Percentiles rank a stretch among this genome's conserved stretches.
phyloP scores from a whole-genome alignment of 2,329 filamentous ascomycete species.

The Aureobasidium vineae region DNA sequence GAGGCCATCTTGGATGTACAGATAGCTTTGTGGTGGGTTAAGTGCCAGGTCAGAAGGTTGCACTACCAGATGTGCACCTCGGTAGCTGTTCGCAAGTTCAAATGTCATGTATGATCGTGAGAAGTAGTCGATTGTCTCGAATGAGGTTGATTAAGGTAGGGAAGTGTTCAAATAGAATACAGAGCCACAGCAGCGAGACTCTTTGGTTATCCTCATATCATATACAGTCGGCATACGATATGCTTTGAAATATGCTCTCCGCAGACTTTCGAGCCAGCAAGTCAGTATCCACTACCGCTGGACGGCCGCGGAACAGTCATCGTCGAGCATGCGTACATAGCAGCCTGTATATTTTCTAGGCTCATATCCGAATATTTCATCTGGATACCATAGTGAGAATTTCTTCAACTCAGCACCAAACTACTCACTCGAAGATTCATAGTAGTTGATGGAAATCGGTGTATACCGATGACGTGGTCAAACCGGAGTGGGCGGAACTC shows the following conservation, averaged over 20 bases:
- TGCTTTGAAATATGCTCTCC: slow-evolving; percentile 9
- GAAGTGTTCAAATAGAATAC: not conserved
- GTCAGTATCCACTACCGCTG: not conserved
- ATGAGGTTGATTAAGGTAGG: not conserved
- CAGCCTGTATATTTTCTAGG: too few relatives aligned
- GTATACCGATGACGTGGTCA: not conserved
- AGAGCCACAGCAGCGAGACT: not conserved
- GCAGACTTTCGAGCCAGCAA: not conserved
- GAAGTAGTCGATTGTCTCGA: not conserved
- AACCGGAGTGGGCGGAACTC: not conserved
- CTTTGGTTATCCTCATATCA: not conserved
- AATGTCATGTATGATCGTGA: slow-evolving; percentile 34
- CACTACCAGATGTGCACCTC: slow-evolving; percentile 51
- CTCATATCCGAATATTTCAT: too few relatives aligned
- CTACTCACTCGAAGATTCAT: not conserved
- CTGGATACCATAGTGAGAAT: too few relatives aligned
- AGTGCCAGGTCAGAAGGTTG: slow-evolving; percentile 51
- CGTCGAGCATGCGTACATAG: too few relatives aligned
- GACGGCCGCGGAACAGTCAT: not conserved
- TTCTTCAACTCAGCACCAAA: not conserved
- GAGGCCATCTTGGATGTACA: slow-evolving; percentile 44
- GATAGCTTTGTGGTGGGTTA: slow-evolving; percentile 42
- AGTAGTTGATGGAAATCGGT: not conserved
- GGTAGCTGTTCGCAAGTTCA: slow-evolving; percentile 36
- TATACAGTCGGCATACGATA: not conserved